Evolutionary conservation across 176 grass and related monocot species (phyloP), one percentile per base, ranked within the genome.

Genomic region (Juncus inflexus): DNA sequence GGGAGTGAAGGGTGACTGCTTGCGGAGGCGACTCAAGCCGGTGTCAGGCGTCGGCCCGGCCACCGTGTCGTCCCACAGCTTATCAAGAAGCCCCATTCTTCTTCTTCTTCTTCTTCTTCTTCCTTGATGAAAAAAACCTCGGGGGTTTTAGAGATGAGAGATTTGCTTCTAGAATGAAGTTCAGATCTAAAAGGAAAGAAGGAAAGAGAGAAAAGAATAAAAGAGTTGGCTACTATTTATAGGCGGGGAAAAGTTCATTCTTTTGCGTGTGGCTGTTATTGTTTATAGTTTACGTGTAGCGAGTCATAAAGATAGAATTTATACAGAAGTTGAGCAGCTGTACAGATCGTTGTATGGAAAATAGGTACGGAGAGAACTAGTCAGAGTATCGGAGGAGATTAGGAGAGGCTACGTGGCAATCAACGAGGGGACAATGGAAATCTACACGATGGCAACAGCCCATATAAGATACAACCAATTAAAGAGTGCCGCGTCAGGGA

Each of bases 41-140:
- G 86, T 79, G 74, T 95, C 90, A n/a, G 90, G 90, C 58, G 78
- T 83, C 9, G 90, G 90, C 0, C 90, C 90, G 11, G 86, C 90
- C 63, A 95, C 83, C 50, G 86, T 95, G 75, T 95, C 90, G 58
- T 95, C 90, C 90, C 90, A 95, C 38, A 95, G 86, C 82, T 95
- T 79, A 77, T 95, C 90, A 12, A 95, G 90, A 70, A 95, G 90
- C 2, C 86, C 86, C 90, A 95, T 71, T 71, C 9, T 57, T n/a
- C 41, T 53, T 4, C 84, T 5, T 52, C 63, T 37, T 67, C 40
- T 71, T 71, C 9, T 57, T n/a, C 41, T 53, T 4, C 84, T 5
- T 52, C 63, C n/a, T n/a, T n/a, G n/a, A n/a, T n/a, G n/a, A n/a
- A n/a, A n/a, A n/a, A n/a, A n/a, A n/a, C n/a, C n/a, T n/a, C n/a